Evolutionary conservation across 2,329 filamentous ascomycete genomes (phyloP), one percentile per base, ranked within the genome.

Genomic region (Juglanconis juglandina): DNA sequence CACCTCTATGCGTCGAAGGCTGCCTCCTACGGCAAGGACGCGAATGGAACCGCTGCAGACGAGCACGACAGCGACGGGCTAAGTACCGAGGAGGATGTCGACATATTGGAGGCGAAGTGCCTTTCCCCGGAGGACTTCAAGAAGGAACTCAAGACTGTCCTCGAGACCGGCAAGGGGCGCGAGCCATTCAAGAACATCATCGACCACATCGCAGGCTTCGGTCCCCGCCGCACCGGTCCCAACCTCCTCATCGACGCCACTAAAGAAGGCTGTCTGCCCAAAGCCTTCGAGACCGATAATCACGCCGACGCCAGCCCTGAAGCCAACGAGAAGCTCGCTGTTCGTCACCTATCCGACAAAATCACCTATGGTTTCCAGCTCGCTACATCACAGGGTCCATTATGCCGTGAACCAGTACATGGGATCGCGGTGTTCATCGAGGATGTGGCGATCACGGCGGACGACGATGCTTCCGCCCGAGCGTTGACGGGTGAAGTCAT

Each of bases 331-430:
- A 74, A 76, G 53, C 75, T 89, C 47, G 76, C 81, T 58, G 80
- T 87, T 4, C 81, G 81, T 53, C 89, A 95, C 69, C 87, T 98
- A 66, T 86, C 88, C 60, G 94, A 98, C 77, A 98, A 96, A 72
- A 90, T 98, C 64, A 81, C 86, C 8, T 93, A 99, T 72, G 93
- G 91, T 52, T 99, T 99, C 81, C 95, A 99, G 73, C 87, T 98
- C 14, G 90, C 92, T 44, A 96, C 89, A 1, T 85, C 87, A 30
- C 92, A 96, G 75, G 95, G 95, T 0, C 93, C 95, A 0, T 83
- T 98, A 54, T 98, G 95, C 75, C 85, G 91, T 68, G 95, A 99
- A 72, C 94, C 95, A 0, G 87, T 97, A 52, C 94, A 97, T 76
- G 95, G 95, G 53, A 84, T 97, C 32, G 95, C 93, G 46, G 90